A percentile compares a stretch with the other conserved stretches of the same genome.
Conservation (phyloP, 2,329 filamentous ascomycete genomes). For the Colletotrichum sublineola region DNA sequence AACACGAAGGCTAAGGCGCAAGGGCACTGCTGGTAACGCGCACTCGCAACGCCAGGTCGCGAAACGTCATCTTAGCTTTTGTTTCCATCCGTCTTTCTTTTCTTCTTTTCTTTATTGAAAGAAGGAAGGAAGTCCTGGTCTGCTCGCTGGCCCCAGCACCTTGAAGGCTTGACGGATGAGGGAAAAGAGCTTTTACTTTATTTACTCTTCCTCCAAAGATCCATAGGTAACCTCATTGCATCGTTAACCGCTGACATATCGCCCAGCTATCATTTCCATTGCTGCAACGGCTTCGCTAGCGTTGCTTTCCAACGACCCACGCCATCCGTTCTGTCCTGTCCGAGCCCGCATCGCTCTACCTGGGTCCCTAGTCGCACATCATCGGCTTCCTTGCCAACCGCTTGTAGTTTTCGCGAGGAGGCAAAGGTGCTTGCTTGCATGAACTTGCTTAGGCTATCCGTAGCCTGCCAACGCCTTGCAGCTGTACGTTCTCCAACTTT, state of each 20-base stretch:
- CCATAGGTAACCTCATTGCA: neutral
- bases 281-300: conserved; percentile 32
- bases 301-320: conserved; percentile 22
- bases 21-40: neutral
- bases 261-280: conserved; percentile 23
- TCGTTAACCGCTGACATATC: neutral
- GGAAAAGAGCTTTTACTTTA: neutral
- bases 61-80: conserved; percentile 13
- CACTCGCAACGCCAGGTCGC: neutral
- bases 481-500: neutral
- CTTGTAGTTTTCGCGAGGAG: conserved; percentile 1
- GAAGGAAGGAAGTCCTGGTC: neutral
- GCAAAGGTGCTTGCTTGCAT: conserved; percentile 1
- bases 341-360: conserved; percentile 7
- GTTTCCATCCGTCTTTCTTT: conserved; percentile 2
- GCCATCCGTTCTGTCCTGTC: conserved; percentile 23
- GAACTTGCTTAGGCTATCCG: neutral
- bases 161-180: neutral
- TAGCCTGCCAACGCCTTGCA: neutral
- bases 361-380: conserved; percentile 28
- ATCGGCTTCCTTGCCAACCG: conserved; percentile 11
- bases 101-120: conserved; percentile 24
- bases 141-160: neutral
- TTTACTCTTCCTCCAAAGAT: neutral
- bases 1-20: neutral